Evolutionary conservation across 352 stramenopile genomes (phyloP), one percentile per base, ranked within the genome.

Genomic region (Plasmopara muralis): DNA sequence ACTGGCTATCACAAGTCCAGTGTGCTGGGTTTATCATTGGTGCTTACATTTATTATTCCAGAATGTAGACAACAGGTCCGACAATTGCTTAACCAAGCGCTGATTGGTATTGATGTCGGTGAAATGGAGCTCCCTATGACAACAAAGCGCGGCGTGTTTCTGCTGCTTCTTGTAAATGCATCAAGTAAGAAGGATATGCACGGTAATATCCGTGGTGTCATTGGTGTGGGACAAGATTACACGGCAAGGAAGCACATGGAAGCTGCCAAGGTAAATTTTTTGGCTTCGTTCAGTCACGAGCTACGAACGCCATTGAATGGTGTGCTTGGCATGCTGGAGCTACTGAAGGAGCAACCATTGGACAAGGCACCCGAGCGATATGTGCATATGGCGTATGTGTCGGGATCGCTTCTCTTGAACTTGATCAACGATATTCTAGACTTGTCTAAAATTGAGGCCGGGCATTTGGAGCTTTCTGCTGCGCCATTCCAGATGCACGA

Each of bases 381-480:
- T 42, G 77, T 87, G 14, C 72, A 87, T 34, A 87, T 85, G 57
- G 75, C 75, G 0, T 85, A 84, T 51, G 73, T 85, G 41, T 85
- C 74, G 4, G 77, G 77, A 2, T 84, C 72, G 18, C 51, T 87
- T n/a, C 50, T 87, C 39, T 60, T 87, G 14, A 87, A 85, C 53
- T 34, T 87, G 15, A 87, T 87, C 56, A 87, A 94, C 60, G 83
- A 94, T 51, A 94, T 94, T 48, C 71, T 94, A 10, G 83, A 94
- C 61, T 66, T 93, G 40, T 93, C 86, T 2, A 91, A 91, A 60
- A 96, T 96, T 68, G 89, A 97, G 72, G 87, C 91, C 14, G 87
- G 87, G 0, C 90, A 87, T 62, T 74, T 85, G 69, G 72, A 89
- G 56, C 75, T 93, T 57, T 79, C 75, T 53, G 67, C 74, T 45